Percentiles rank a stretch among this genome's conserved stretches.
Conservation (phyloP, 345 rosid species). For the Cochlearia excelsa region DNA sequence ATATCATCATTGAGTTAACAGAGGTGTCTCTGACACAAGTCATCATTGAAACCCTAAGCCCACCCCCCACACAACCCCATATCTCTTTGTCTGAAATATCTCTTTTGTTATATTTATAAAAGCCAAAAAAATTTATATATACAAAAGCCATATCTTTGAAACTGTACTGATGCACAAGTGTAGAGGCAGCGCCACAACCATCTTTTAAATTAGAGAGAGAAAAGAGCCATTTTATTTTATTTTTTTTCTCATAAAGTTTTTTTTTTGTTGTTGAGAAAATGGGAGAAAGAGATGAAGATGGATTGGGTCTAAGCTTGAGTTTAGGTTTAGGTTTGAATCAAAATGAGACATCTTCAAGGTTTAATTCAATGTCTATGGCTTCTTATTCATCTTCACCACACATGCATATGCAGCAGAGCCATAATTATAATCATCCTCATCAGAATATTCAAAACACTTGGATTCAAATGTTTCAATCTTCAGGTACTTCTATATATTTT, state of each 20-base stretch:
- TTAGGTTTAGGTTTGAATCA: conserved; percentile 32
- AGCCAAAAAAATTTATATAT: conserved; percentile 11
- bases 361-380: conserved; percentile 43
- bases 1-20: conserved; percentile 50
- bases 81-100: conserved; percentile 42
- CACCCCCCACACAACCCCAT: conserved; percentile 46
- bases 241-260: conserved; percentile 26
- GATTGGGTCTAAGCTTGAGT: conserved; percentile 59
- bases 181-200: conserved; percentile 32
- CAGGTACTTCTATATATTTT: conserved; percentile 36
- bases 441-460: conserved; percentile 38
- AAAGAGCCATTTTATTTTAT: conserved; percentile 38
- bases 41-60: conserved; percentile 57
- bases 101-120: conserved; percentile 24
- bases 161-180: conserved; percentile 40
- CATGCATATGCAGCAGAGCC: conserved; percentile 34
- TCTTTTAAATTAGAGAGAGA: conserved; percentile 14
- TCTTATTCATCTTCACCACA: conserved; percentile 34
- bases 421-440: not conserved
- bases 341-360: conserved; percentile 39
- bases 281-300: conserved; percentile 54
- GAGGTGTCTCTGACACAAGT: conserved; percentile 53
- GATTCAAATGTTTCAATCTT: conserved; percentile 53
- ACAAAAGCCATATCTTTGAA: conserved; percentile 45
- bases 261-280: conserved; percentile 29